Percentiles rank a stretch among this genome's conserved stretches.
Evolutionary conservation across 2,329 filamentous ascomycete genomes (phyloP).

Genomic region (Nemania sp.): DNA sequence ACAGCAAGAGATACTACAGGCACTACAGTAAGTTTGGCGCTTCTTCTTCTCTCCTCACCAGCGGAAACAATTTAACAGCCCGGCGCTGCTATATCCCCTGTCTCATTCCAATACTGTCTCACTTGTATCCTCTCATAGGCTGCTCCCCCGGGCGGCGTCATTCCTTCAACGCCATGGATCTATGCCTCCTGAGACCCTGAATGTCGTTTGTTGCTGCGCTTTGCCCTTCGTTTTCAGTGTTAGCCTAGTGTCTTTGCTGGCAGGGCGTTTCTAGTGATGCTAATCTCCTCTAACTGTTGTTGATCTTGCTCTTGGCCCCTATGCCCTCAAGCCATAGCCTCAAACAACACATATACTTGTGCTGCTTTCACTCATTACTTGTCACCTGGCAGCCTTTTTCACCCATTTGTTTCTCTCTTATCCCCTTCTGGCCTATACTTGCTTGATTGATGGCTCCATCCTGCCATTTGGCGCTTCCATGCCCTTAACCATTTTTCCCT

Average conservation of each 20-base stretch:
- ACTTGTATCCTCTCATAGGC: constrained; percentile 12
- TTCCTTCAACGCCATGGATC: constrained; percentile 29
- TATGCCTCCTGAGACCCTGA: constrained; percentile 12
- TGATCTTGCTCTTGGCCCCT: not conserved
- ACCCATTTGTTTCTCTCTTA: constrained; percentile 11
- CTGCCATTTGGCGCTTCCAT: constrained; percentile 23
- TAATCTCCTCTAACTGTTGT: constrained; percentile 22
- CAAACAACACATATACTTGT: constrained; percentile 18
- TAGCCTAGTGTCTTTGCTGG: constrained; percentile 13
- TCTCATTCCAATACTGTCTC: constrained; percentile 18
- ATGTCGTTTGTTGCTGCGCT: constrained; percentile 17
- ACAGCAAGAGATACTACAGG: too few relatives aligned
- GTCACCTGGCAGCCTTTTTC: not conserved
- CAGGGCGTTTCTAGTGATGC: constrained; percentile 27
- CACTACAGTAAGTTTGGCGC: too few relatives aligned
- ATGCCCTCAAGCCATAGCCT: not conserved
- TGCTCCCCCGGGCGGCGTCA: constrained; percentile 33
- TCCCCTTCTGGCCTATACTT: constrained; percentile 22
- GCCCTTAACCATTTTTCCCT: constrained; percentile 20
- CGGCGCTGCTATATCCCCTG: constrained; percentile 25
- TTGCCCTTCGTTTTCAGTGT: constrained; percentile 1
- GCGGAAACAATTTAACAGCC: not conserved
- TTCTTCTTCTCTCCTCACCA: too few relatives aligned
- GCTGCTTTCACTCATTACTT: constrained; percentile 26
- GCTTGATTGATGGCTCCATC: constrained; percentile 31